These are phyloP conservation scores for Epichloe coenophiala DNA, from an alignment of 2,329 filamentous ascomycete genomes.

Conservation along the genomic window DNA sequence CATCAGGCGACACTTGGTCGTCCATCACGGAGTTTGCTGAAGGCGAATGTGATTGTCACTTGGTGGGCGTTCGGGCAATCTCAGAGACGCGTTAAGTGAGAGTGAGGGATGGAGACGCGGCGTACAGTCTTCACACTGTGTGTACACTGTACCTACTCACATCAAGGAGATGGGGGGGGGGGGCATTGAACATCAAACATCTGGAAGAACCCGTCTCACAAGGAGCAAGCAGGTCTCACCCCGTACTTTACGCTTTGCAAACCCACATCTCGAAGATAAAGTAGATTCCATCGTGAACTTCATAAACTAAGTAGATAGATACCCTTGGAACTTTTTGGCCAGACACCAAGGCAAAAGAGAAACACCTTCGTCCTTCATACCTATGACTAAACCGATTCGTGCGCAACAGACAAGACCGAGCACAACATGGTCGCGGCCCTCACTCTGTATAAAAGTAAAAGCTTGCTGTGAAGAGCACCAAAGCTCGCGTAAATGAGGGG, in stretches of 20 bases:
- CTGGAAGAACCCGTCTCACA: too few species aligned
- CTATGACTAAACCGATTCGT: background rate
- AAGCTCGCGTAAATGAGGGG: background rate
- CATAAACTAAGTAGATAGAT: constrained; percentile 3
- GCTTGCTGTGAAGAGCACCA: too few species aligned
- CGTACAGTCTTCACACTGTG: background rate
- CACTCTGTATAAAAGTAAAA: background rate
- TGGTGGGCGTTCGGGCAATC: too few species aligned
- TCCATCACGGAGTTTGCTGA: constrained; percentile 10
- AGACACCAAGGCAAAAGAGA: background rate
- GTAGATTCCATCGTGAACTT: constrained; percentile 5
- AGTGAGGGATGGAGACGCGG: background rate
- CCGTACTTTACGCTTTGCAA: background rate
- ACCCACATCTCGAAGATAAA: background rate
- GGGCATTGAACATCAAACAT: too few species aligned
- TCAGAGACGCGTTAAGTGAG: constrained; percentile 1
- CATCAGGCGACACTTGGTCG: constrained; percentile 7
- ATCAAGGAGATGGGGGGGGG: too few species aligned
- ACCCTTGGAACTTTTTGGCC: background rate
- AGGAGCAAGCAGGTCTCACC: too few species aligned
- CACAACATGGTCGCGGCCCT: constrained; percentile 4
- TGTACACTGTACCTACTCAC: background rate
- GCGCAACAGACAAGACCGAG: constrained; percentile 10
- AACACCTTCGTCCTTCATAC: background rate
- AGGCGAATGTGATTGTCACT: background rate